Evolutionary conservation across 768 basidiomycete genomes (phyloP).

Genomic region (Cyclocybe cylindracea): DNA sequence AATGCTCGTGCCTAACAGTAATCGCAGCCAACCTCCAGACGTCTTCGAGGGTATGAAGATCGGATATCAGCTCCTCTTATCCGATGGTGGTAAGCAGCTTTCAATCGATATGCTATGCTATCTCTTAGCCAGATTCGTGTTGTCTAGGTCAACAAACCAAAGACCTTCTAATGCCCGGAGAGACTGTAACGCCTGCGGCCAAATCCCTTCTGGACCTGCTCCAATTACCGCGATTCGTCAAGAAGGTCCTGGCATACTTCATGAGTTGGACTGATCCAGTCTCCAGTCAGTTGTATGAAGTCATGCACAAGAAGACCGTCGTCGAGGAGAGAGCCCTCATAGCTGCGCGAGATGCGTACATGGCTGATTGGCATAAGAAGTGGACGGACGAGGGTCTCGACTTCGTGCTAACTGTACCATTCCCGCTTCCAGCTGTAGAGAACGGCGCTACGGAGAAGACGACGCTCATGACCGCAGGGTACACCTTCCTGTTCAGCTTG

Average conservation of each 20-base stretch:
- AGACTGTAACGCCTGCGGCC: conserved; percentile 32
- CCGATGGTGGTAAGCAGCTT: conserved; percentile 49
- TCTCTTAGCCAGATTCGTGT: conserved; percentile 4
- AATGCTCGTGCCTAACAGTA: neutral
- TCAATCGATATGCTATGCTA: conserved; percentile 6
- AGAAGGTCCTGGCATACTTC: conserved; percentile 43
- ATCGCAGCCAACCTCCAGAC: conserved; percentile 42
- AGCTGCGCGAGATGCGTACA: conserved; percentile 42
- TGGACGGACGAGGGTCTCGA: conserved; percentile 55
- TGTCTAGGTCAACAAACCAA: conserved; percentile 44
- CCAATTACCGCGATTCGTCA: conserved; percentile 38
- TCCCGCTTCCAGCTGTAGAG: conserved; percentile 60
- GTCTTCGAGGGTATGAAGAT: conserved; percentile 50
- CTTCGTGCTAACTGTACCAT: conserved; percentile 62
- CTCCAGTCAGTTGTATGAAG: conserved; percentile 33
- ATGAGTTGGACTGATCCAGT: conserved; percentile 37
- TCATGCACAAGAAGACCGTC: conserved; percentile 49
- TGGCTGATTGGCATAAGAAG: conserved; percentile 45
- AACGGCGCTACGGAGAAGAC: conserved; percentile 51
- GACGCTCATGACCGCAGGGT: conserved; percentile 60
- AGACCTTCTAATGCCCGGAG: conserved; percentile 32
- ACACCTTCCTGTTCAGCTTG: conserved; percentile 69
- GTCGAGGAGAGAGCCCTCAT: conserved; percentile 52
- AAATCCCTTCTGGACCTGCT: conserved; percentile 34
- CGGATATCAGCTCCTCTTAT: conserved; percentile 56